A percentile compares a stretch with the other conserved stretches of the same genome.
phyloP scores from a whole-genome alignment of 495 filamentous ascomycete genomes.

The Endocarpon pusillum region DNA sequence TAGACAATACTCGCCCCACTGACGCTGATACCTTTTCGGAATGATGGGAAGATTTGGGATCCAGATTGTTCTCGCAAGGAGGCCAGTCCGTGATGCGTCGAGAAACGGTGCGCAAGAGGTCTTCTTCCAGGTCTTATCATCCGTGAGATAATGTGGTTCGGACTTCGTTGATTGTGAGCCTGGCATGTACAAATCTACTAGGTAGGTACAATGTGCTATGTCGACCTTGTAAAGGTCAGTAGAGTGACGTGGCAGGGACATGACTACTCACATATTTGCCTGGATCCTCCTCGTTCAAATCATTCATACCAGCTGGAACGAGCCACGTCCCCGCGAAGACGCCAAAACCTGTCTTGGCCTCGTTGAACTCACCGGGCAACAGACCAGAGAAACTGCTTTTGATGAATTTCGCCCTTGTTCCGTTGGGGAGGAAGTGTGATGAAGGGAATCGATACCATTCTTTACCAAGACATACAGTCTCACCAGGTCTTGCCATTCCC shows the following conservation, averaged over 20 bases:
- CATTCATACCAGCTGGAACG: conserved; percentile 76
- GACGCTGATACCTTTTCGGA: conserved; percentile 47
- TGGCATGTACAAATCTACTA: conserved; percentile 77
- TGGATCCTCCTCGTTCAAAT: conserved; percentile 71
- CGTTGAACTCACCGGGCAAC: conserved; percentile 77
- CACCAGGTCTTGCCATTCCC: conserved; percentile 34
- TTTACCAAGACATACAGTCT: conserved; percentile 76
- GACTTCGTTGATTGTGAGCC: conserved; percentile 31
- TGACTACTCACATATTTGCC: conserved; percentile 59
- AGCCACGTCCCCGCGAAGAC: conserved; percentile 66
- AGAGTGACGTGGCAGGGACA: conserved; percentile 5
- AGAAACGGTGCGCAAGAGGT: conserved; percentile 62
- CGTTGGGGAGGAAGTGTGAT: conserved; percentile 70
- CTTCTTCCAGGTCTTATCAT: conserved; percentile 53
- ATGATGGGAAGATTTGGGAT: conserved; percentile 56
- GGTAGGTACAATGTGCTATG: conserved; percentile 55
- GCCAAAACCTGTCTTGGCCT: conserved; percentile 40
- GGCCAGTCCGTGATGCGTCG: conserved; percentile 54
- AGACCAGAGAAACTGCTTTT: conserved; percentile 79
- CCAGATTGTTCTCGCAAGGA: conserved; percentile 70
- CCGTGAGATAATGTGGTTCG: conserved; percentile 60
- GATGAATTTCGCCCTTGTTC: conserved; percentile 70
- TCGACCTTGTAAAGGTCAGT: conserved; percentile 33
- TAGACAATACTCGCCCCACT: conserved; percentile 75
- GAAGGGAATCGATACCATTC: conserved; percentile 98